Conservation (phyloP, 202 grass and related monocot species). For the Zoysia matrella region DNA sequence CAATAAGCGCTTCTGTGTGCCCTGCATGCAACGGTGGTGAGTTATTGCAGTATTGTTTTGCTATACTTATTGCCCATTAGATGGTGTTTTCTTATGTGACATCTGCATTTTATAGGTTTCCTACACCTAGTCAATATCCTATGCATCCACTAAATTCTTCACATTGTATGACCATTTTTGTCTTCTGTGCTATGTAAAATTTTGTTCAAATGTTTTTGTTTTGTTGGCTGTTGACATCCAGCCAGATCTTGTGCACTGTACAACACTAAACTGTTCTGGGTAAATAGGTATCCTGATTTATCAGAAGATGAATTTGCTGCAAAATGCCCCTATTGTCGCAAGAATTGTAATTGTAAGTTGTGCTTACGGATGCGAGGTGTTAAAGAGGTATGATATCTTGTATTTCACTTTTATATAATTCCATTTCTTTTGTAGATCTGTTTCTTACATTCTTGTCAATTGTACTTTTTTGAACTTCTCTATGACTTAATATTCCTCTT, state of each 20-base stretch:
- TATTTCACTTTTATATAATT: neutral
- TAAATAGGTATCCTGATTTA: slow-evolving; percentile 67
- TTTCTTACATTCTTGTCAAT: neutral
- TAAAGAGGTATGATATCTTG: slow-evolving; percentile 47
- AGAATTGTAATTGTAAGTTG: slow-evolving; percentile 82
- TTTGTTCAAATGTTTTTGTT: neutral
- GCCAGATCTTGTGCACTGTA: neutral
- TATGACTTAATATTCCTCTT: neutral
- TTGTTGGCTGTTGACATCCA: neutral
- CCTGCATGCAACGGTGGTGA: slow-evolving; percentile 70
- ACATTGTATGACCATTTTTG: too few relatives aligned
- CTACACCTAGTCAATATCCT: too few relatives aligned
- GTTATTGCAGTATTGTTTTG: neutral
- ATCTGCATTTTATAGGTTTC: too few relatives aligned
- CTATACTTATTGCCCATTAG: neutral
- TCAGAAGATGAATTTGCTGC: slow-evolving; percentile 65
- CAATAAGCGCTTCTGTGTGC: slow-evolving; percentile 63
- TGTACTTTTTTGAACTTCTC: neutral
- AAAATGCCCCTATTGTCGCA: slow-evolving; percentile 63
- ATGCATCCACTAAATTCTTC: too few relatives aligned
- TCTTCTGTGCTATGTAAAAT: too few relatives aligned
- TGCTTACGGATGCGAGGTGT: slow-evolving; percentile 70
- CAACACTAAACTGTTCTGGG: slow-evolving; percentile 8
- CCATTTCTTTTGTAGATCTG: neutral
- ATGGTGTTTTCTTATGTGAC: neutral